These are phyloP conservation scores for Pelargonium australe DNA, from an alignment of 441 rosid species.

Conservation along the genomic window DNA sequence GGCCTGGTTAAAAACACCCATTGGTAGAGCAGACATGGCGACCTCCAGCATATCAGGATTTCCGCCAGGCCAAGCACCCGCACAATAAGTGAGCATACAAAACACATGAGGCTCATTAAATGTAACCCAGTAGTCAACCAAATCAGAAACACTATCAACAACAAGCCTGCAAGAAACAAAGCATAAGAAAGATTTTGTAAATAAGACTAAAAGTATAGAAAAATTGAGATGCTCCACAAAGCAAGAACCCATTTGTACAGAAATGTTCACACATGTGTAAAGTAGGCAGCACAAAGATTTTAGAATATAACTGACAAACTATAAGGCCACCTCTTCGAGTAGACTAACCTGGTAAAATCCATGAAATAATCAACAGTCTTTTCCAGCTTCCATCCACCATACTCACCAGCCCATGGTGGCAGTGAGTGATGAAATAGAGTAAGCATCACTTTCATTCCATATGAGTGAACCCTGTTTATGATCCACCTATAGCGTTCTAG, in stretches of 20 bases:
- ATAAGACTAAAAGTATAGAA: neutral
- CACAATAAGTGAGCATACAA: slow-evolving; percentile 82
- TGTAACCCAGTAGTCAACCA: slow-evolving; percentile 85
- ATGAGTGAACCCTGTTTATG: slow-evolving; percentile 57
- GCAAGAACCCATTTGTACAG: slow-evolving; percentile 1
- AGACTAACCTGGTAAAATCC: slow-evolving; percentile 70
- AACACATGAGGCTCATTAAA: slow-evolving; percentile 95
- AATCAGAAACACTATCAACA: slow-evolving; percentile 63
- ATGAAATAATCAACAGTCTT: slow-evolving; percentile 85
- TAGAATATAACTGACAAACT: too few species aligned
- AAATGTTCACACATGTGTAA: neutral
- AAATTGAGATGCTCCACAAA: slow-evolving; percentile 6
- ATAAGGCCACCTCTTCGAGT: neutral
- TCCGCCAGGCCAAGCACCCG: slow-evolving; percentile 98
- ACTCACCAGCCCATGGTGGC: slow-evolving; percentile 96
- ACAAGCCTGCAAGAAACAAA: slow-evolving; percentile 56
- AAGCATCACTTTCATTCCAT: slow-evolving; percentile 96
- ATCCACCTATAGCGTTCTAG: slow-evolving; percentile 89
- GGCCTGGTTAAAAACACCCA: slow-evolving; percentile 76
- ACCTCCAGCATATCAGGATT: slow-evolving; percentile 85
- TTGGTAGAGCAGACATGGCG: slow-evolving; percentile 83
- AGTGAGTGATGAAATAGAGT: slow-evolving; percentile 92
- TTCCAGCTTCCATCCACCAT: slow-evolving; percentile 97
- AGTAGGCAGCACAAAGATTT: too few species aligned
- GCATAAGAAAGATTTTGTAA: slow-evolving; percentile 7